Evolutionary conservation across 2,329 filamentous ascomycete genomes (phyloP), one percentile per base, ranked within the genome.

Genomic region (Pyrenophora teres): DNA sequence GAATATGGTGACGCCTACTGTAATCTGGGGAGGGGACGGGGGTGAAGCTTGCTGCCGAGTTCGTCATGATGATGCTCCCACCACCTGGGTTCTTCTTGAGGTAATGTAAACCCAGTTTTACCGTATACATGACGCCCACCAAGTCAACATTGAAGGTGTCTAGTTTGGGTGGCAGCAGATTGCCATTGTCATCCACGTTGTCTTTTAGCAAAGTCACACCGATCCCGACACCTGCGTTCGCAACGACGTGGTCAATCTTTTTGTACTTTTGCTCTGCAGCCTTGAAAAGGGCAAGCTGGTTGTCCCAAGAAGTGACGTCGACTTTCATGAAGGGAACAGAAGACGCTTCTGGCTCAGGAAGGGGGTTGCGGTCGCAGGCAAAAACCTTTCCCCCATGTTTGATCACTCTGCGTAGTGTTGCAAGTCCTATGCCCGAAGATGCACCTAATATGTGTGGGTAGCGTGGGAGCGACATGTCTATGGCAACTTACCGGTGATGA

Each of bases 351-450:
- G 64, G 63, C 23, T 61, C 41, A 56, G 74, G 66, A 0, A 76
- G 71, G 2, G 78, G 69, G 33, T 80, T 78, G 36, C 85, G 53
- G 60, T 87, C 84, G 31, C 75, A 80, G 21, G 77, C 79, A 52
- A 85, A 76, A 15, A 87, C 83, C 13, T 74, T 77, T 23, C 82
- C 83, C 16, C 82, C 83, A 0, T 79, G 67, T 0, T 76, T 70
- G 6, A 86, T 72, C 12, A 85, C 77, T 2, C 81, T 71, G 7
- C 78, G 67, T 6, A 79, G 76, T 1, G 83, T 84, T 46, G 81
- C 81, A 12, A 84, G 76, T 27, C 84, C 83, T 46, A 87, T 87
- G 13, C 84, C 84, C 2, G 82, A 84, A 0, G 81, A 82, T 49
- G 81, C 81, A 41, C 83, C 83, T 79, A 32, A 0, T 23, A 31